These are phyloP conservation scores for Ascochyta viciae-villosae DNA, from an alignment of 2,329 filamentous ascomycete species.

Conservation along the genomic window DNA sequence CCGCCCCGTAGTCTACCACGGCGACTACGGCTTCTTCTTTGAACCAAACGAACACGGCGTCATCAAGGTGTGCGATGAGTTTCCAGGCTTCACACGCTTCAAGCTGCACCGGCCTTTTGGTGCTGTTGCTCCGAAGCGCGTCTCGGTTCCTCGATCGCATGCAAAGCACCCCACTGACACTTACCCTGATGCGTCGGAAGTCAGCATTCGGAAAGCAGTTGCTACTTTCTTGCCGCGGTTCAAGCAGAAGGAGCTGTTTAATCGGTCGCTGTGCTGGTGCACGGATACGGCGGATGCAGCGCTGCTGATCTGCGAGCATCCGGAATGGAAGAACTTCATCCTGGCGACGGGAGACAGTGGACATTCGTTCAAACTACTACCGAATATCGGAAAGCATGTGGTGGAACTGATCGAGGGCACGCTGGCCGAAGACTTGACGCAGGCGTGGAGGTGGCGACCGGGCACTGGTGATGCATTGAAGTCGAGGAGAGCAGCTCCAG, in stretches of 20 bases:
- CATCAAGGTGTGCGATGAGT: constrained; percentile 64
- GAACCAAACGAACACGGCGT: constrained; percentile 56
- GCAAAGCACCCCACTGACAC: constrained; percentile 54
- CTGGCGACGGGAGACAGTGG: constrained; percentile 58
- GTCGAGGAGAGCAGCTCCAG: constrained; percentile 50
- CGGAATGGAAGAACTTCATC: constrained; percentile 57
- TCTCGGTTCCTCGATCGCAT: constrained; percentile 60
- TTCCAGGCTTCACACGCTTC: constrained; percentile 57
- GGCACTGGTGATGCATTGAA: constrained; percentile 54
- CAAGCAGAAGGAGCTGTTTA: constrained; percentile 50
- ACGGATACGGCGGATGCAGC: constrained; percentile 68
- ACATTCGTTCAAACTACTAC: constrained; percentile 56
- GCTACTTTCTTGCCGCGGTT: constrained; percentile 54
- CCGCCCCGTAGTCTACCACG: constrained; percentile 63
- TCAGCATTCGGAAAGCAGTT: constrained; percentile 43
- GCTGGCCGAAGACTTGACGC: constrained; percentile 49
- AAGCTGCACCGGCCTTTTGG: constrained; percentile 52
- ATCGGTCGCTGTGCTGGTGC: constrained; percentile 64
- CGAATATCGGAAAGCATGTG: constrained; percentile 57
- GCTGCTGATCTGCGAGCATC: constrained; percentile 64
- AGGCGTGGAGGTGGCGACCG: constrained; percentile 56
- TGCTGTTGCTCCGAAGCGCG: constrained; percentile 56
- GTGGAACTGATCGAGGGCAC: constrained; percentile 55
- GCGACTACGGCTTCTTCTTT: constrained; percentile 59
- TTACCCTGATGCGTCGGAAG: constrained; percentile 56